phyloP scores from a whole-genome alignment of 2,329 filamentous ascomycete genomes.

The Thelonectria discophora region DNA sequence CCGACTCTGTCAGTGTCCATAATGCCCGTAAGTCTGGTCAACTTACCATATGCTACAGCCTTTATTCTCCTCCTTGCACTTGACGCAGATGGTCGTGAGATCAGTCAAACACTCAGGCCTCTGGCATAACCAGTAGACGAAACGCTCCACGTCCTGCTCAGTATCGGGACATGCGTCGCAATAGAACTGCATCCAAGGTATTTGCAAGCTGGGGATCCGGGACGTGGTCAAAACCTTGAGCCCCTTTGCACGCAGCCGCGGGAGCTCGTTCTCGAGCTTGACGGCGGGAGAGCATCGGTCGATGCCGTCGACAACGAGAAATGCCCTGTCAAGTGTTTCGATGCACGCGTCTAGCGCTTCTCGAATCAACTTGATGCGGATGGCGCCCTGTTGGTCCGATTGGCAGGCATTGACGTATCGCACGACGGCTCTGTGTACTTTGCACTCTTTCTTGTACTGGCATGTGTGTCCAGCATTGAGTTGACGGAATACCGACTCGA shows the following conservation, averaged over 20 bases:
- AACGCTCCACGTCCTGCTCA: not conserved
- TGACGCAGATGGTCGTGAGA: not conserved
- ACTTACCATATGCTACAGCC: not conserved
- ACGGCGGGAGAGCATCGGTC: constrained; percentile 1
- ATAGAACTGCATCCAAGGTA: not conserved
- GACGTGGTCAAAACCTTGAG: constrained; percentile 1
- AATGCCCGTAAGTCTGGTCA: not conserved
- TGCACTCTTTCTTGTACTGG: not conserved
- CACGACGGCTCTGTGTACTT: not conserved
- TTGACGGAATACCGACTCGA: not conserved
- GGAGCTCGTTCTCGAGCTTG: constrained; percentile 1
- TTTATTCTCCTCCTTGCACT: not conserved
- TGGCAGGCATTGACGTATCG: not conserved
- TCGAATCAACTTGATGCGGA: not conserved
- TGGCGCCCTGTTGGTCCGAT: not conserved
- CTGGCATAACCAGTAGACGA: not conserved
- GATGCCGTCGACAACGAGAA: not conserved
- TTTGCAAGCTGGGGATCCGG: not conserved
- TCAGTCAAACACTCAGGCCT: not conserved
- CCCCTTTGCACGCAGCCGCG: not conserved
- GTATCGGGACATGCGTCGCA: not conserved
- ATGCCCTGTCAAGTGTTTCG: not conserved
- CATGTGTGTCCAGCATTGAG: not conserved
- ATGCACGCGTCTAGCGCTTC: not conserved
- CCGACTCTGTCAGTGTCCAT: not conserved